A percentile compares a stretch with the other conserved stretches of the same genome.
These are phyloP conservation scores for Hevea brasiliensis DNA, from an alignment of 345 rosid species.

Conservation along the genomic window DNA sequence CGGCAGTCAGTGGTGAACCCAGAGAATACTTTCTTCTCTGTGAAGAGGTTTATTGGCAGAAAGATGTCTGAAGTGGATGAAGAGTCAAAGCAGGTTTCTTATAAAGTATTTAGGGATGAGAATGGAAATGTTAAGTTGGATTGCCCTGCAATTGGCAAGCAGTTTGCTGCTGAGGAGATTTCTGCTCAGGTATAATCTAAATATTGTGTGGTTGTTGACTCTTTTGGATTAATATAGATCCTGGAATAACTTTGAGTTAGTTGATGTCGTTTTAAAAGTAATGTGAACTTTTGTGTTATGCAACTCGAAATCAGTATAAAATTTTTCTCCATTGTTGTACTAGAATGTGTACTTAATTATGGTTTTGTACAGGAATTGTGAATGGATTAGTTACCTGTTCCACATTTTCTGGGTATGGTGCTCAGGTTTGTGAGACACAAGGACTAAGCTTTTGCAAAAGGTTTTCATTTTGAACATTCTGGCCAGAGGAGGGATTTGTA, in stretches of 20 bases:
- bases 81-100: conserved; percentile 92
- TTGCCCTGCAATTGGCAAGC: conserved; percentile 89
- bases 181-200: conserved; percentile 79
- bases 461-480: no score
- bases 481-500: no score
- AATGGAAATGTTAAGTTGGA: conserved; percentile 94
- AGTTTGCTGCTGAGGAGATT: conserved; percentile 95
- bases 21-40: conserved; percentile 95
- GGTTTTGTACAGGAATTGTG: not conserved
- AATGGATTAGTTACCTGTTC: no score
- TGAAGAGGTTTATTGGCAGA: conserved; percentile 97
- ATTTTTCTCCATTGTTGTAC: not conserved
- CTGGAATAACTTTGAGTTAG: not conserved
- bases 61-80: conserved; percentile 95
- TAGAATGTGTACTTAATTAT: not conserved
- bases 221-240: not conserved
- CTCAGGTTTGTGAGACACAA: no score
- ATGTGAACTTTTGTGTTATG: not conserved
- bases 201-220: not conserved
- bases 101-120: conserved; percentile 81
- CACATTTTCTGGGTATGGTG: not conserved
- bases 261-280: not conserved
- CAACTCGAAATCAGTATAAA: not conserved
- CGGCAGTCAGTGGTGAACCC: conserved; percentile 98
- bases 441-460: no score